Evolutionary conservation across 108 stramenopile species (phyloP).

Genomic region (Discostella pseudostelligera): DNA sequence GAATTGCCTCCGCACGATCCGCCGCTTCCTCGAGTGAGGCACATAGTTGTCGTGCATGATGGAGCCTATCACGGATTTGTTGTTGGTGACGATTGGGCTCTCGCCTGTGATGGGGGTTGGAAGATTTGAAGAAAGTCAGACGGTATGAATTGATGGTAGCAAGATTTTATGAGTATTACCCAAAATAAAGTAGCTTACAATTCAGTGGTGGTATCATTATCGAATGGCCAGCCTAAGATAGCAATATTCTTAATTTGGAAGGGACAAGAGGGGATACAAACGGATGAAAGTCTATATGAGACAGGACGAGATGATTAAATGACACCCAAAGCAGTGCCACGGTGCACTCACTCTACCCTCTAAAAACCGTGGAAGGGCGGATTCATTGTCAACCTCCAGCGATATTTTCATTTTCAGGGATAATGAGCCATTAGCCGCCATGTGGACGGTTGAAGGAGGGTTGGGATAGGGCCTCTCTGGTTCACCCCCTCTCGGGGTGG

Average conservation of each 20-base stretch:
- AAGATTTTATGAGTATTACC: background rate
- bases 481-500: no score
- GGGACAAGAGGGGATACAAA: background rate
- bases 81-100: slow-evolving; percentile 14
- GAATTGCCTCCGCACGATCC: slow-evolving; percentile 16
- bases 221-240: slow-evolving; percentile 21
- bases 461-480: no score
- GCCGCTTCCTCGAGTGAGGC: slow-evolving; percentile 33
- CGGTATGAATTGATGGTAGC: background rate
- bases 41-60: slow-evolving; percentile 25
- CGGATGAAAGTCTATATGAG: background rate
- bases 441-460: no score
- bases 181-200: slow-evolving; percentile 27
- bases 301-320: no score
- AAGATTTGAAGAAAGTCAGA: background rate
- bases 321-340: no score
- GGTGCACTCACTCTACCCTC: slow-evolving; percentile 23
- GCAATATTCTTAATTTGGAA: slow-evolving; percentile 24
- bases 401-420: slow-evolving; percentile 6
- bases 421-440: background rate
- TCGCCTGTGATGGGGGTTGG: background rate
- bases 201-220: slow-evolving; percentile 25
- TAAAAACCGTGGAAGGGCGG: slow-evolving; percentile 12
- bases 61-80: slow-evolving; percentile 15
- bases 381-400: slow-evolving; percentile 26